Percentiles rank a stretch among this genome's conserved stretches.
Conservation (phyloP, 208 protist species). For the Trypanosoma theileri region DNA sequence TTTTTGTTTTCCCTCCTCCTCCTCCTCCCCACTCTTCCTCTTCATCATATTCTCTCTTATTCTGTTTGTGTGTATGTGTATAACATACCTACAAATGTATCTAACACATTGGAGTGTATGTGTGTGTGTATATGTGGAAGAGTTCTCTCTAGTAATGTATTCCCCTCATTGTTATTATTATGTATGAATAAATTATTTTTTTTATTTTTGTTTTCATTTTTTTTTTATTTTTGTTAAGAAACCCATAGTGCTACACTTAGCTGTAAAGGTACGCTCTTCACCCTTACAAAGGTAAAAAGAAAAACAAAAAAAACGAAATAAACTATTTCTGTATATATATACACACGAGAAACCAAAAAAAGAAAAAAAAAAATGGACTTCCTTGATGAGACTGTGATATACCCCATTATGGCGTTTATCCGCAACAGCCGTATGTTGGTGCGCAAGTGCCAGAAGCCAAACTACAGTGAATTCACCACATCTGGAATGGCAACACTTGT, state of each 20-base stretch:
- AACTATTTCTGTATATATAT: neutral
- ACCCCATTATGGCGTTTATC: constrained; percentile 75
- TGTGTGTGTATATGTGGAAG: too few species aligned
- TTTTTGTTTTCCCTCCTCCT: neutral
- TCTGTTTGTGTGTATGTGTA: too few species aligned
- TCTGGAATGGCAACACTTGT: constrained; percentile 83
- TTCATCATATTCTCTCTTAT: too few species aligned
- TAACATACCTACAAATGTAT: too few species aligned
- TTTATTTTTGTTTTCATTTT: neutral
- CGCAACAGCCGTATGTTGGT: constrained; percentile 91
- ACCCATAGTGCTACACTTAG: neutral
- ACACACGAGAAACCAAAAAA: neutral
- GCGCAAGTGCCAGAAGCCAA: constrained; percentile 91
- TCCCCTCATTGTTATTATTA: neutral
- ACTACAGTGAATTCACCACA: constrained; percentile 92
- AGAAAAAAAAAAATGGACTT: constrained; percentile 72
- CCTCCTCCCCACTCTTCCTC: too few species aligned
- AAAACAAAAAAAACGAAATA: too few species aligned
- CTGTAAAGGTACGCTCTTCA: neutral
- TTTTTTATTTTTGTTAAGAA: neutral
- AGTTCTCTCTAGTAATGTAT: too few species aligned
- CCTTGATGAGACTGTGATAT: constrained; percentile 75
- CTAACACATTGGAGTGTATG: too few species aligned
- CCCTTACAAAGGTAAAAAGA: too few species aligned
- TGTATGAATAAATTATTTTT: neutral